Conservation (phyloP, 23 red algal species). For the Gracilariopsis chorda region DNA sequence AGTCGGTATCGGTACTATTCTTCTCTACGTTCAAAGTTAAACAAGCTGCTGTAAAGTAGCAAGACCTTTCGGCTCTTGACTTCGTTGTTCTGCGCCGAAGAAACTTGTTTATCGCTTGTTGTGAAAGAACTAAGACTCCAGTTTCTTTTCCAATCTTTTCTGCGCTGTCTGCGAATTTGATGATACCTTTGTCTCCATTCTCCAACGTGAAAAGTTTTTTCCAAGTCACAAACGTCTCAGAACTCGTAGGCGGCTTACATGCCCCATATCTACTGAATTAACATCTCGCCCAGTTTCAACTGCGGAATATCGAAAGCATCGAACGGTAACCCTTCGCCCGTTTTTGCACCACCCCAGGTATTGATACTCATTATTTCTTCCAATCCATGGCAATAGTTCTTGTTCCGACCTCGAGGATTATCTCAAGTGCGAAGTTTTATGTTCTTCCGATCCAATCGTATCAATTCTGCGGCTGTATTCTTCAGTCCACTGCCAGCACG, state of each 20-base stretch:
- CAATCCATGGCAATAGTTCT: neutral
- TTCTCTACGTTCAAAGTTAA: neutral
- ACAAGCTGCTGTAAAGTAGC: too few relatives aligned
- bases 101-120: too few relatives aligned
- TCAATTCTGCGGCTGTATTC: constrained; percentile 31
- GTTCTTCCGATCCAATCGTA: neutral
- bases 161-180: too few relatives aligned
- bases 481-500: neutral
- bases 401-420: neutral
- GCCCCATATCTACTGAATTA: neutral
- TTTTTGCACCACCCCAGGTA: neutral
- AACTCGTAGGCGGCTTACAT: neutral
- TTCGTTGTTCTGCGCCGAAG: too few relatives aligned
- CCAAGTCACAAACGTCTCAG: neutral
- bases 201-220: neutral
- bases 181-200: neutral
- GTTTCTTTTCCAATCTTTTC: too few relatives aligned
- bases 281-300: neutral
- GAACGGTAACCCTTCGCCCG: neutral
- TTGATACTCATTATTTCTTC: neutral
- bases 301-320: neutral
- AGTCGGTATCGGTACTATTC: neutral
- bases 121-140: too few relatives aligned
- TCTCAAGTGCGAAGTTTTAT: neutral
- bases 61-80: too few relatives aligned